These are phyloP conservation scores for Syzygium aqueum DNA, from an alignment of 345 rosid genomes.

Conservation along the genomic window DNA sequence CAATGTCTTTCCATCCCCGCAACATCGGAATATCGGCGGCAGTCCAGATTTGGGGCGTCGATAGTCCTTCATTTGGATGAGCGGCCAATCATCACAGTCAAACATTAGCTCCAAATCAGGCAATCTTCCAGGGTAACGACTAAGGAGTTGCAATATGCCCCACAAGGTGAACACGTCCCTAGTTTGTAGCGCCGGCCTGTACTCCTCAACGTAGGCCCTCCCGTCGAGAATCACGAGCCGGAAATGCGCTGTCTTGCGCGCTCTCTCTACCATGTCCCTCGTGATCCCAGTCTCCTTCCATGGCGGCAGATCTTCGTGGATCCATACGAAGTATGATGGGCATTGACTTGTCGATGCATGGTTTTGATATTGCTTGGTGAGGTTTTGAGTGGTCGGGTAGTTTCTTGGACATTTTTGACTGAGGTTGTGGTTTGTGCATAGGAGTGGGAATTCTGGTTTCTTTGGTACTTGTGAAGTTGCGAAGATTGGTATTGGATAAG, in stretches of 20 bases:
- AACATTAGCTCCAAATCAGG: slow-evolving; percentile 75
- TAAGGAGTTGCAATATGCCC: slow-evolving; percentile 68
- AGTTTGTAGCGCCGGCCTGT: slow-evolving; percentile 30
- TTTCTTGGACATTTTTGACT: slow-evolving; percentile 10
- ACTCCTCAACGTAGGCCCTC: slow-evolving; percentile 48
- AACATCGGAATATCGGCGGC: slow-evolving; percentile 63
- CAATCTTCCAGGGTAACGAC: slow-evolving; percentile 52
- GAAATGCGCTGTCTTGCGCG: slow-evolving; percentile 44
- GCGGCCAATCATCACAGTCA: slow-evolving; percentile 42
- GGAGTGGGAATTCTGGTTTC: neutral
- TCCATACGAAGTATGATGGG: slow-evolving; percentile 68
- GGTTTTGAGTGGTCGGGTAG: slow-evolving; percentile 7
- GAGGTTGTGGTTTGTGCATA: slow-evolving; percentile 7
- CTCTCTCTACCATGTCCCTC: slow-evolving; percentile 43
- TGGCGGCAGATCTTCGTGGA: slow-evolving; percentile 65
- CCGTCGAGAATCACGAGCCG: slow-evolving; percentile 49
- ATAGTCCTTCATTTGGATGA: slow-evolving; percentile 23
- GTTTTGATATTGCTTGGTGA: neutral
- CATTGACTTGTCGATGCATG: slow-evolving; percentile 12
- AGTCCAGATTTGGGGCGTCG: slow-evolving; percentile 20
- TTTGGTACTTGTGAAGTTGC: neutral
- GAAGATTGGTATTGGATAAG: neutral
- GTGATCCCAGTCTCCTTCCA: slow-evolving; percentile 59
- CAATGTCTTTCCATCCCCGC: slow-evolving; percentile 33
- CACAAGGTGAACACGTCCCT: slow-evolving; percentile 54